A percentile compares a stretch with the other conserved stretches of the same genome.
These are phyloP conservation scores for Diversispora eburnea DNA, from an alignment of 192 early-diverging fungal genomes.

Conservation along the genomic window DNA sequence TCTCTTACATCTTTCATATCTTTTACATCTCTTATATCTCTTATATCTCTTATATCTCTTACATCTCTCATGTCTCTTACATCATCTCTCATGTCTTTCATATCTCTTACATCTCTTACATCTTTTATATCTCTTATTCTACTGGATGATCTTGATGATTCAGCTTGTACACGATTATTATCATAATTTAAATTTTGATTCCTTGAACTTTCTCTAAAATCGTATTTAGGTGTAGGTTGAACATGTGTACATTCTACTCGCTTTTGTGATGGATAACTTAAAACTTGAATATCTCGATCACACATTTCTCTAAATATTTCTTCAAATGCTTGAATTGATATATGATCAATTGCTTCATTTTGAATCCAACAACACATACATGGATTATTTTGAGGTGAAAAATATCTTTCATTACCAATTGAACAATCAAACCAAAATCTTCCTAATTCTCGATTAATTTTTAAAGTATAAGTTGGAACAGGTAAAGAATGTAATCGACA, in stretches of 20 bases:
- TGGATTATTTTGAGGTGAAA: background rate
- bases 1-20: no score
- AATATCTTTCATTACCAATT: background rate
- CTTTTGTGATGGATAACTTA: background rate
- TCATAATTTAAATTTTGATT: no score
- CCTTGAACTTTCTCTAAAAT: no score
- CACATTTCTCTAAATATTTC: background rate
- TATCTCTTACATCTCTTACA: no score
- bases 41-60: no score
- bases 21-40: no score
- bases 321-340: conserved; percentile 6
- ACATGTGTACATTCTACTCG: background rate
- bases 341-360: background rate
- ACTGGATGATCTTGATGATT: no score
- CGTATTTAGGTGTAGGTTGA: background rate
- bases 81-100: no score
- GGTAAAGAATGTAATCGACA: background rate
- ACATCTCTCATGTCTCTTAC: no score
- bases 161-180: no score
- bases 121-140: no score
- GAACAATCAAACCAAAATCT: background rate
- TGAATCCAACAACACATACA: background rate
- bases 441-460: background rate
- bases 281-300: background rate
- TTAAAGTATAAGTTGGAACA: background rate